Evolutionary conservation across 495 filamentous ascomycete genomes (phyloP), one percentile per base, ranked within the genome.

Genomic region (Podospora fimiseda): DNA sequence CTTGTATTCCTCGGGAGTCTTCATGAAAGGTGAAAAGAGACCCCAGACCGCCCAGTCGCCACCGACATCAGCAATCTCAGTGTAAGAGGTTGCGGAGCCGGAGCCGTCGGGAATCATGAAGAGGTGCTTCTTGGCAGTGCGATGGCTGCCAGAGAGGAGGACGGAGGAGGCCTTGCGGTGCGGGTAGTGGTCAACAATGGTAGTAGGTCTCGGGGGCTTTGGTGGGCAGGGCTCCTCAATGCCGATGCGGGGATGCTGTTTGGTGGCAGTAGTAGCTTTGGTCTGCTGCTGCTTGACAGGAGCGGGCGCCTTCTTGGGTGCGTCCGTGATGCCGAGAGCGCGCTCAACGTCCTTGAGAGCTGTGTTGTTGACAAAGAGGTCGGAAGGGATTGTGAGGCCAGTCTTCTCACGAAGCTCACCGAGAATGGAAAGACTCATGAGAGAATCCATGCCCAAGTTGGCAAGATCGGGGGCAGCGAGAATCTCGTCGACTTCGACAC

Each of bases 21-120:
- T 80, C 68, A 83, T 74, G 61, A 75, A 87, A 3, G 85, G 85
- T 15, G 76, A 84, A 58, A 81, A 83, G 51, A 88, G 77, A 20
- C 80, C 85, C 85, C 70, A 77, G 51, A 80, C 74, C n/a, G 73
- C 75, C 47, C 84, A 69, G 16, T 72, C 65, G 14, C 74, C 57
- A 16, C 75, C 72, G 13, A 83, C 58, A 8, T 69, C 53, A 13
- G 75, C 70, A 9, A 88, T 73, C 43, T 74, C 68, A 0, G 72
- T 72, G 68, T 88, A 89, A 2, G 81, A 83, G 13, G 78, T 78
- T 8, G 83, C 78, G 20, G 81, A 83, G 16, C 89, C 89, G 50
- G 80, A 81, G 16, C 89, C 89, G 59, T 92, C 89, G 15, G 89
- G 88, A 37, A 92, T 71, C 52, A 92, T 79, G 67, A 87, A 74